Evolutionary conservation across 2,329 filamentous ascomycete species (phyloP).

Genomic region (Calonectria multiphialidica): DNA sequence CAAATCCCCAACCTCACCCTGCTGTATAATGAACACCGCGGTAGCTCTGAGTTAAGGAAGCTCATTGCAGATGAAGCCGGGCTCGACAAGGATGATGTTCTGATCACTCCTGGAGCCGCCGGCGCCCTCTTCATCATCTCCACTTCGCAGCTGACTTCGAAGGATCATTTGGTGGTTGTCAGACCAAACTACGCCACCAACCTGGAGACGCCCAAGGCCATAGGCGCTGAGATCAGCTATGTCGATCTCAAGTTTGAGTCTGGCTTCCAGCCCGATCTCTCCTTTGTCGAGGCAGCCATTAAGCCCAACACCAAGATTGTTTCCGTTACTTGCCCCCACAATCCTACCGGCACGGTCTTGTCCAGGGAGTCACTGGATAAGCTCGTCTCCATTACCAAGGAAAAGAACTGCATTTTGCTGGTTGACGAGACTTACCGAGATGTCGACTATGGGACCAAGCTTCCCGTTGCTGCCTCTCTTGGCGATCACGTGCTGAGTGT

Average conservation of each 20-base stretch:
- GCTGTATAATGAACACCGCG: slow-evolving; percentile 38
- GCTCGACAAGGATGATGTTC: slow-evolving; percentile 31
- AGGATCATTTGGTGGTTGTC: slow-evolving; percentile 35
- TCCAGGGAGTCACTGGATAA: slow-evolving; percentile 9
- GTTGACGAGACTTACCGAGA: slow-evolving; percentile 41
- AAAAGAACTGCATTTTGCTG: slow-evolving; percentile 24
- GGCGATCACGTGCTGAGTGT: slow-evolving; percentile 36
- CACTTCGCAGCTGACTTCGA: slow-evolving; percentile 28
- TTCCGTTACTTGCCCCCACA: slow-evolving; percentile 38
- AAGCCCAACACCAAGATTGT: slow-evolving; percentile 34
- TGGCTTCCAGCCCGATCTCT: slow-evolving; percentile 29
- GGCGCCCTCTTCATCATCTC: slow-evolving; percentile 36
- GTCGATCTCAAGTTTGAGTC: slow-evolving; percentile 35
- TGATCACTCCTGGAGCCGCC: slow-evolving; percentile 39
- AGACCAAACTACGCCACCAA: slow-evolving; percentile 43
- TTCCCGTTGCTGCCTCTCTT: slow-evolving; percentile 29
- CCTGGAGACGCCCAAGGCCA: slow-evolving; percentile 36
- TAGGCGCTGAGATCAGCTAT: slow-evolving; percentile 39
- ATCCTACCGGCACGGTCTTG: slow-evolving; percentile 34
- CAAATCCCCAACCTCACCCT: slow-evolving; percentile 32
- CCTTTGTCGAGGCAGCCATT: slow-evolving; percentile 27
- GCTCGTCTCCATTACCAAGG: slow-evolving; percentile 29
- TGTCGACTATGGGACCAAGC: slow-evolving; percentile 23
- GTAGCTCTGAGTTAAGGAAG: slow-evolving; percentile 27
- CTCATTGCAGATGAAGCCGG: slow-evolving; percentile 26